A percentile compares a stretch with the other conserved stretches of the same genome.
These are phyloP conservation scores for Choanephora cucurbitarum DNA, from an alignment of 371 early-diverging fungal genomes.

Conservation along the genomic window DNA sequence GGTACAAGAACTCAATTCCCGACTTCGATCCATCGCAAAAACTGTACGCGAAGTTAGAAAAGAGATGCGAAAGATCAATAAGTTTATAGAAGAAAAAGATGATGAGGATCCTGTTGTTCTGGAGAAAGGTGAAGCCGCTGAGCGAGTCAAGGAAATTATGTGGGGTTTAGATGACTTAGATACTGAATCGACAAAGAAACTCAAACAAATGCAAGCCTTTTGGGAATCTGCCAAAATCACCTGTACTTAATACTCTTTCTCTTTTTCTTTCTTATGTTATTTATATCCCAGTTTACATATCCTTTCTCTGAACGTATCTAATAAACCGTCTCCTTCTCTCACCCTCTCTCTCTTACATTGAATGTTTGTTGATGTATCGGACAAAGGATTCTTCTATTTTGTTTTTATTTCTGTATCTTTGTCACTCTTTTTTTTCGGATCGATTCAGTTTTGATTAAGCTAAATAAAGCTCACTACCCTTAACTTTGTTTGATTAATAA, in stretches of 20 bases:
- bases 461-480: too few relatives aligned
- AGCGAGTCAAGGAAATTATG: conserved; percentile 53
- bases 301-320: not conserved
- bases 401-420: too few relatives aligned
- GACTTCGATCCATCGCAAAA: conserved; percentile 52
- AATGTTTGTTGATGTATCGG: too few relatives aligned
- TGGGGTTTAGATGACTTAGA: conserved; percentile 59
- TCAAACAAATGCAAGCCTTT: conserved; percentile 47
- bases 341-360: too few relatives aligned
- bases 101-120: conserved; percentile 53
- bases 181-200: conserved; percentile 36
- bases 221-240: conserved; percentile 36
- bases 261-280: conserved; percentile 5
- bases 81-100: conserved; percentile 51
- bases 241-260: conserved; percentile 11
- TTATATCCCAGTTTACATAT: not conserved
- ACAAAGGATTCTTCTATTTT: too few relatives aligned
- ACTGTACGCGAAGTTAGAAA: conserved; percentile 56
- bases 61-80: conserved; percentile 52
- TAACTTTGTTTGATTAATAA: too few relatives aligned
- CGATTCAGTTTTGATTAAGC: too few relatives aligned
- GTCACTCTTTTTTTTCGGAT: too few relatives aligned
- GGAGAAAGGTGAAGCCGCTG: conserved; percentile 53
- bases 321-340: not conserved
- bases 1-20: conserved; percentile 47